phyloP scores from a whole-genome alignment of 2,329 filamentous ascomycete genomes.

The Colletotrichum melonis region DNA sequence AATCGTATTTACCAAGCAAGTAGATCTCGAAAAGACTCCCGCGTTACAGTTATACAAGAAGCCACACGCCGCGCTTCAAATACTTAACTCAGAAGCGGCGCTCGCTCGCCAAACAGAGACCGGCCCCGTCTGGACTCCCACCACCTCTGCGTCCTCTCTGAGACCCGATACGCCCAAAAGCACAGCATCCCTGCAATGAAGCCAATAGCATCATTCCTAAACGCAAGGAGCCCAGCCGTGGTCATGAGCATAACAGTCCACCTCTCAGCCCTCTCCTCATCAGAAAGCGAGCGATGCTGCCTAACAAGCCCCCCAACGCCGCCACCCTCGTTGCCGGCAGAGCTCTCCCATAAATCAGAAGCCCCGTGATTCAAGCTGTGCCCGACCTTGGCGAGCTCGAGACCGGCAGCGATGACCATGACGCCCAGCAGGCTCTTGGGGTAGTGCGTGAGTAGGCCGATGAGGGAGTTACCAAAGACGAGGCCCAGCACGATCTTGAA shows the following conservation, averaged over 20 bases:
- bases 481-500: constrained; percentile 83
- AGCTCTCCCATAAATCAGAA: constrained; percentile 69
- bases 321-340: constrained; percentile 49
- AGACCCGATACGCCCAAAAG: constrained; percentile 73
- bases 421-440: constrained; percentile 83
- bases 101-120: constrained; percentile 42
- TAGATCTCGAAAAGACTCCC: too few species aligned
- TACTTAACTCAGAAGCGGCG: constrained; percentile 42
- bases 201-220: constrained; percentile 90
- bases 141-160: constrained; percentile 55
- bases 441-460: constrained; percentile 77
- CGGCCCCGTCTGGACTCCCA: constrained; percentile 41
- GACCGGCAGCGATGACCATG: constrained; percentile 89
- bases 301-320: constrained; percentile 44
- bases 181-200: constrained; percentile 86
- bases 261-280: constrained; percentile 77
- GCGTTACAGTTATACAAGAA: neutral
- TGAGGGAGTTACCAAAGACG: constrained; percentile 77
- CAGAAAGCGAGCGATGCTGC: constrained; percentile 64
- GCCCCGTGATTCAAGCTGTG: constrained; percentile 83
- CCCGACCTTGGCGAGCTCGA: constrained; percentile 88
- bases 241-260: constrained; percentile 95
- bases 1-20: too few species aligned
- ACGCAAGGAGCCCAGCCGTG: constrained; percentile 82
- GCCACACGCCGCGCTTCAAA: neutral